Percentiles rank a stretch among this genome's conserved stretches.
phyloP scores from a whole-genome alignment of 2,329 filamentous ascomycete species.

The Aspergillus neotritici region DNA sequence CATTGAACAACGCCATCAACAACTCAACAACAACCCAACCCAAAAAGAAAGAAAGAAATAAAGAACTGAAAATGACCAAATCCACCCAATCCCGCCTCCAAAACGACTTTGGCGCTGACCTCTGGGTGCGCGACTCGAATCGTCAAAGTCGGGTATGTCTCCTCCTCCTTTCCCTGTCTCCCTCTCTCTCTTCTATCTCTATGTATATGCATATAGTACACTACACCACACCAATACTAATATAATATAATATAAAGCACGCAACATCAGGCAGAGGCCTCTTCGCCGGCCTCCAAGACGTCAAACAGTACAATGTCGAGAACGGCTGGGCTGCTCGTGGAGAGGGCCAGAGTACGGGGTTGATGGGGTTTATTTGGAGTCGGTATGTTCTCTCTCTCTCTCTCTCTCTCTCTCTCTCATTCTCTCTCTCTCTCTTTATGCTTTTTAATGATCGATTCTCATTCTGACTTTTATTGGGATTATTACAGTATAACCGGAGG shows the following conservation, averaged over 20 bases:
- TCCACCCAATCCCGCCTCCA: constrained; percentile 19
- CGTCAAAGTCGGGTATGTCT: constrained; percentile 16
- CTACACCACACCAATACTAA: neutral
- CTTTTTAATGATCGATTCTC: too few species aligned
- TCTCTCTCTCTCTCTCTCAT: too few species aligned
- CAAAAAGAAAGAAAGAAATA: neutral
- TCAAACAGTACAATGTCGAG: constrained; percentile 36
- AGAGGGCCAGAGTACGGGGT: constrained; percentile 10
- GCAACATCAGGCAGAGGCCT: constrained; percentile 32
- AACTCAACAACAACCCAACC: neutral
- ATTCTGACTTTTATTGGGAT: constrained; percentile 2
- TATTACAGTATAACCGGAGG: constrained; percentile 11
- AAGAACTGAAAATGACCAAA: constrained; percentile 3
- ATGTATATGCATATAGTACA: neutral
- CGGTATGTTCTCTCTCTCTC: constrained; percentile 16
- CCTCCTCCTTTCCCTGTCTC: too few species aligned
- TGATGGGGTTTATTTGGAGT: constrained; percentile 14
- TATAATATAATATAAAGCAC: constrained; percentile 16
- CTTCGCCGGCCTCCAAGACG: constrained; percentile 36
- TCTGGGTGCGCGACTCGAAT: constrained; percentile 26
- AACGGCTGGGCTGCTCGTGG: constrained; percentile 31
- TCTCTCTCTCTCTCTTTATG: too few species aligned
- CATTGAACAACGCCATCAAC: too few species aligned
- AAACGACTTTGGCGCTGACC: constrained; percentile 33
- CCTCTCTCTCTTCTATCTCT: neutral